A percentile compares a stretch with the other conserved stretches of the same genome.
These are phyloP conservation scores for Dictyostelium firmibasis DNA, from an alignment of 78 protist species.

Conservation along the genomic window DNA sequence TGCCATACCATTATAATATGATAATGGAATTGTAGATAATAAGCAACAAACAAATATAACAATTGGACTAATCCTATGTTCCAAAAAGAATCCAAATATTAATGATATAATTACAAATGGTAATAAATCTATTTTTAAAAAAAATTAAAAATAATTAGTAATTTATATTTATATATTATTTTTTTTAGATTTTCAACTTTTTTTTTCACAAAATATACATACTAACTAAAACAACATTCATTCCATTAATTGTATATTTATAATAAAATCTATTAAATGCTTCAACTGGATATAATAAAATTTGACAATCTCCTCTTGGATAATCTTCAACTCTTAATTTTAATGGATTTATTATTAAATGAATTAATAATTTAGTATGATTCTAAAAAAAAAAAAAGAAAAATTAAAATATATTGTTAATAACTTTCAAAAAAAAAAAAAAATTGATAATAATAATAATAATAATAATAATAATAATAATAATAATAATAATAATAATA, in stretches of 20 bases:
- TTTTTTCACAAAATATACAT: background rate
- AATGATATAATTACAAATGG: conserved; percentile 71
- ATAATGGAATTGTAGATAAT: conserved; percentile 86
- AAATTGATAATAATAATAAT: too few species aligned
- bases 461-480: too few species aligned
- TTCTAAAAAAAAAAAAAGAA: background rate
- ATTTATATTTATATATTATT: background rate
- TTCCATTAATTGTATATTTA: conserved; percentile 74
- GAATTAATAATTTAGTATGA: conserved; percentile 13
- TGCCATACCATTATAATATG: conserved; percentile 88
- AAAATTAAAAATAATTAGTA: background rate
- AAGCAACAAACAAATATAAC: conserved; percentile 58
- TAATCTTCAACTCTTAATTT: background rate
- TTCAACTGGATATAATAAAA: conserved; percentile 62
- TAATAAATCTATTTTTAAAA: conserved; percentile 22
- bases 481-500: too few species aligned
- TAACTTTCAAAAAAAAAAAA: background rate
- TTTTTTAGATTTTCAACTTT: background rate
- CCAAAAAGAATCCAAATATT: conserved; percentile 61
- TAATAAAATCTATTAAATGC: conserved; percentile 81
- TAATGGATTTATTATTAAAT: conserved; percentile 26
- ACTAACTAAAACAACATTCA: conserved; percentile 80
- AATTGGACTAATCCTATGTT: conserved; percentile 30
- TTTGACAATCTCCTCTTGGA: conserved; percentile 37
- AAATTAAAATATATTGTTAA: background rate